phyloP scores from a whole-genome alignment of 305 asterid genomes.

The Salvia sclarea region DNA sequence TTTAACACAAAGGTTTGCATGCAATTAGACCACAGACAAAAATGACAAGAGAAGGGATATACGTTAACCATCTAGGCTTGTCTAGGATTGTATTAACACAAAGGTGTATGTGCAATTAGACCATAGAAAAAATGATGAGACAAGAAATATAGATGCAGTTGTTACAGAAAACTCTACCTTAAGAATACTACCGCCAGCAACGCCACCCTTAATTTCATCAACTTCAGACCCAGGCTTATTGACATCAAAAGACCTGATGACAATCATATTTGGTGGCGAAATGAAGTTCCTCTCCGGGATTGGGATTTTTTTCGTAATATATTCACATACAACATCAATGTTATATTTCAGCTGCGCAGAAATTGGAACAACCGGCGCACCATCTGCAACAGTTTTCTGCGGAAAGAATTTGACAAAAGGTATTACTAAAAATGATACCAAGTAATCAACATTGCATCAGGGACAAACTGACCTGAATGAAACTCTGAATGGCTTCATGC shows the following conservation, averaged over 20 bases:
- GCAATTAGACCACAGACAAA: constrained; percentile 4
- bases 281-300: constrained; percentile 83
- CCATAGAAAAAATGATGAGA: not conserved
- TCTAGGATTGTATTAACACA: not conserved
- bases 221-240: constrained; percentile 98
- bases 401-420: constrained; percentile 24
- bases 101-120: not conserved
- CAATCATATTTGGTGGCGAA: constrained; percentile 93
- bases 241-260: constrained; percentile 93
- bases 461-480: constrained; percentile 65
- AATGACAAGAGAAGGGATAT: not conserved
- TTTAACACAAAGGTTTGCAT: not conserved
- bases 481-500: constrained; percentile 91
- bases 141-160: not conserved
- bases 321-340: constrained; percentile 89
- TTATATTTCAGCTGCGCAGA: constrained; percentile 96
- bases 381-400: constrained; percentile 95
- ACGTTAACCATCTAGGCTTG: not conserved
- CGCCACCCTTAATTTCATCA: constrained; percentile 94
- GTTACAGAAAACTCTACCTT: constrained; percentile 48
- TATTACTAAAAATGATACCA: constrained; percentile 1
- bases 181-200: constrained; percentile 97
- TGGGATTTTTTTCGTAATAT: constrained; percentile 80
- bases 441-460: constrained; percentile 3
- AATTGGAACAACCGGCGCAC: constrained; percentile 91